Evolutionary conservation across 306 rosid genomes (phyloP).

Genomic region (Prunus mume): DNA sequence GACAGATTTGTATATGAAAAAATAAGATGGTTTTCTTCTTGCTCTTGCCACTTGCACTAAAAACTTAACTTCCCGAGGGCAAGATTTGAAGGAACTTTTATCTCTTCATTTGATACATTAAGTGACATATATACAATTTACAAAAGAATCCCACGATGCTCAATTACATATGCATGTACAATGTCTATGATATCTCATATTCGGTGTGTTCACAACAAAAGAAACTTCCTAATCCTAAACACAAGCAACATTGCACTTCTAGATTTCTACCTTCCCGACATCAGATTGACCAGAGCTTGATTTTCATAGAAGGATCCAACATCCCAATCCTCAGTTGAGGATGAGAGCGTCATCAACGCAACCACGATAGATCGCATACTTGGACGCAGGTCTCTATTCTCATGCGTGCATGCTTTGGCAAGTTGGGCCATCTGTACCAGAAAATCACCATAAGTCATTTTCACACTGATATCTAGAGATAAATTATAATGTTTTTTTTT

Average conservation of each 20-base stretch:
- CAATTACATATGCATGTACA: slow-evolving; percentile 7
- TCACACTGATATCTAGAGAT: slow-evolving; percentile 6
- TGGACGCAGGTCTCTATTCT: slow-evolving; percentile 76
- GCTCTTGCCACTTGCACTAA: background rate
- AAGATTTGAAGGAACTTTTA: background rate
- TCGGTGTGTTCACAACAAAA: background rate
- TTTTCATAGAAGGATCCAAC: slow-evolving; percentile 63
- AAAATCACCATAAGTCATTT: slow-evolving; percentile 8
- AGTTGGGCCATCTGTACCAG: slow-evolving; percentile 69
- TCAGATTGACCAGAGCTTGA: slow-evolving; percentile 56
- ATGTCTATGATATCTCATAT: background rate
- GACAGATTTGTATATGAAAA: background rate
- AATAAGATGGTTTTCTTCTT: background rate
- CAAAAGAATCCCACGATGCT: slow-evolving; percentile 9
- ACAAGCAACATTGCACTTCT: background rate
- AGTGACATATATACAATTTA: slow-evolving; percentile 5
- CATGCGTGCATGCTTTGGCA: slow-evolving; percentile 79
- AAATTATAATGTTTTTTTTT: background rate
- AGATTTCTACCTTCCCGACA: slow-evolving; percentile 78
- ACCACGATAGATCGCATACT: slow-evolving; percentile 88
- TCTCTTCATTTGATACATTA: background rate
- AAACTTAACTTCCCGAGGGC: background rate
- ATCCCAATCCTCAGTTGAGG: slow-evolving; percentile 78
- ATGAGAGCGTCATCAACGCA: slow-evolving; percentile 81
- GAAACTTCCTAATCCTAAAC: background rate